Evolutionary conservation across 352 stramenopile genomes (phyloP), one percentile per base, ranked within the genome.

Genomic region (Globisporangium splendens): DNA sequence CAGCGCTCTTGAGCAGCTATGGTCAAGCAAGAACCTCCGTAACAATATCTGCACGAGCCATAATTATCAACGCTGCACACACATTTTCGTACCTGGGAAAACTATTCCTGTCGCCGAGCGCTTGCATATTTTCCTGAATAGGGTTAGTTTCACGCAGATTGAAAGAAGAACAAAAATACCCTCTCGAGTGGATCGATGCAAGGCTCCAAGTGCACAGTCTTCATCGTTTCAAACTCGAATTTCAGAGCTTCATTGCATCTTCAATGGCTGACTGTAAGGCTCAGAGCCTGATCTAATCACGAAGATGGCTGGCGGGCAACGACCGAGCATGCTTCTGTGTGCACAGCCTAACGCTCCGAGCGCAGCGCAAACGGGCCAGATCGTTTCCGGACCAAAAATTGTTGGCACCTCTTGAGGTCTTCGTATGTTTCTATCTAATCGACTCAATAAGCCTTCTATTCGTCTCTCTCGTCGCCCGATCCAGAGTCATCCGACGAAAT

Each of bases 401-500:
- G n/a, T n/a, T n/a, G n/a, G n/a, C n/a, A n/a, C n/a, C n/a, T n/a
- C n/a, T n/a, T n/a, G 46, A 39, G 33, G 33, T 13, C 17, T 14
- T 47, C 4, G 14, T n/a, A 15, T 50, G 21, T n/a, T 46, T 63
- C 49, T 62, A 50, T 6, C 22, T 58, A 54, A 10, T 42, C 20
- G 17, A 33, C 21, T 14, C n/a, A 50, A 8, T 50, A 8, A 21
- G 21, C 3, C 35, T 48, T 43, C 20, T 39, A 50, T 7, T 55
- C 22, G 24, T 60, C 56, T 62, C 62, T 24, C 22, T 63, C 56
- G 12, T 58, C 59, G 18, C 49, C 56, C 22, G 53, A 46, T 20
- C 75, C 62, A 2, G 50, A 51, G 35, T 31, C 54, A 8, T 58
- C 54, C 3, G 24, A 7, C 6, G 65, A 61, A 24, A 50, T 60